Conservation (phyloP, 805 yeast species). For the Candida hungchunana region DNA sequence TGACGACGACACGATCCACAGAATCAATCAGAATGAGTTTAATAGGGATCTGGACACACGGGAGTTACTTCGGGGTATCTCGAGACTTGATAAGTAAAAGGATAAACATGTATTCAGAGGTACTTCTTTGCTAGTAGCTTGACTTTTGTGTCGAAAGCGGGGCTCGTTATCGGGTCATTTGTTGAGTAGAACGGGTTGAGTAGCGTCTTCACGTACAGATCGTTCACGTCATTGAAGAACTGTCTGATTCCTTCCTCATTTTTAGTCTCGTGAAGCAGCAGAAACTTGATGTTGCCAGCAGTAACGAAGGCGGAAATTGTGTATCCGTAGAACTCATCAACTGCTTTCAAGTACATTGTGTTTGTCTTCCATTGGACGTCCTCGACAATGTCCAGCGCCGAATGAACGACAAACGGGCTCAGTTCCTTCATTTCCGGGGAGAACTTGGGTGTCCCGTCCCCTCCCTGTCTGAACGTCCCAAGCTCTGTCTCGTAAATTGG, state of each 20-base stretch:
- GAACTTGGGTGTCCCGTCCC: conserved; percentile 54
- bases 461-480: conserved; percentile 64
- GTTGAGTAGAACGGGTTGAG: conserved; percentile 82
- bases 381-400: conserved; percentile 88
- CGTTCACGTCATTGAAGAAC: conserved; percentile 82
- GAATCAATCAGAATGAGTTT: conserved; percentile 16
- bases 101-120: conserved; percentile 34
- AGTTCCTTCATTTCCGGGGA: conserved; percentile 70
- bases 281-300: conserved; percentile 79
- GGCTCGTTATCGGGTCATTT: conserved; percentile 69
- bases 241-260: conserved; percentile 75
- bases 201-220: conserved; percentile 78
- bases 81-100: conserved; percentile 18
- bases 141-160: conserved; percentile 72
- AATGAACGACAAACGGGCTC: conserved; percentile 82
- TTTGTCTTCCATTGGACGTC: conserved; percentile 78
- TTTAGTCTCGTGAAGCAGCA: conserved; percentile 57
- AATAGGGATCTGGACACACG: conserved; percentile 29
- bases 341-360: conserved; percentile 63
- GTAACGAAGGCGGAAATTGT: conserved; percentile 82
- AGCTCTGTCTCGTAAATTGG: conserved; percentile 88
- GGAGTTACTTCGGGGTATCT: conserved; percentile 33
- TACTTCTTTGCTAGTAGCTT: conserved; percentile 72
- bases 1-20: conserved; percentile 35
- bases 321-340: conserved; percentile 84